phyloP scores from a whole-genome alignment of 2,329 filamentous ascomycete species.

The Coniochaeta sp. region DNA sequence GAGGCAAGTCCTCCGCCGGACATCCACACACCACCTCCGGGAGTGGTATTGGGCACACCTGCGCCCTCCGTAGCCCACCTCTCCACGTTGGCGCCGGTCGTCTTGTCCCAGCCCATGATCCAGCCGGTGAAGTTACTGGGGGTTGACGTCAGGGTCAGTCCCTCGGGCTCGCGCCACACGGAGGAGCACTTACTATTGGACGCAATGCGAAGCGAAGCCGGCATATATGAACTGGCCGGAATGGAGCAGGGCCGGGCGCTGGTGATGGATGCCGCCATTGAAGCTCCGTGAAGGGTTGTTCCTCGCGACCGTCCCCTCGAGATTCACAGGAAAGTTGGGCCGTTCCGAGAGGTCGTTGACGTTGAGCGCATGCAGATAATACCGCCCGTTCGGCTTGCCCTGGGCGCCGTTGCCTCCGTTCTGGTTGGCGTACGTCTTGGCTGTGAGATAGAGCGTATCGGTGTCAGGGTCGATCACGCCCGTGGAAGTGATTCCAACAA shows the following conservation, averaged over 20 bases:
- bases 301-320: slow-evolving; percentile 33
- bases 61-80: slow-evolving; percentile 34
- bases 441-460: slow-evolving; percentile 38
- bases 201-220: slow-evolving; percentile 42
- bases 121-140: slow-evolving; percentile 37
- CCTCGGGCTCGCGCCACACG: not conserved
- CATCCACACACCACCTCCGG: slow-evolving; percentile 40
- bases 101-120: slow-evolving; percentile 39
- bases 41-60: slow-evolving; percentile 27
- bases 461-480: slow-evolving; percentile 42
- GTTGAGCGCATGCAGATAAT: slow-evolving; percentile 36
- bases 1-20: slow-evolving; percentile 37
- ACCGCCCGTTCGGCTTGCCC: slow-evolving; percentile 31
- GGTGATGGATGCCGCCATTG: slow-evolving; percentile 38
- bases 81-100: slow-evolving; percentile 33
- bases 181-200: slow-evolving; percentile 24
- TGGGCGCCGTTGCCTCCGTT: slow-evolving; percentile 22
- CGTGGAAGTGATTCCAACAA: slow-evolving; percentile 38
- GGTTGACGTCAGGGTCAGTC: not conserved
- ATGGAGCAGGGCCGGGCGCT: slow-evolving; percentile 36
- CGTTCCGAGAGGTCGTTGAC: slow-evolving; percentile 33
- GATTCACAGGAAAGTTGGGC: slow-evolving; percentile 29
- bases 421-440: slow-evolving; percentile 39
- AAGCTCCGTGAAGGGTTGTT: slow-evolving; percentile 38
- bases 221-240: slow-evolving; percentile 38